Conservation (phyloP, 345 rosid species). For the Hibiscus syriacus region DNA sequence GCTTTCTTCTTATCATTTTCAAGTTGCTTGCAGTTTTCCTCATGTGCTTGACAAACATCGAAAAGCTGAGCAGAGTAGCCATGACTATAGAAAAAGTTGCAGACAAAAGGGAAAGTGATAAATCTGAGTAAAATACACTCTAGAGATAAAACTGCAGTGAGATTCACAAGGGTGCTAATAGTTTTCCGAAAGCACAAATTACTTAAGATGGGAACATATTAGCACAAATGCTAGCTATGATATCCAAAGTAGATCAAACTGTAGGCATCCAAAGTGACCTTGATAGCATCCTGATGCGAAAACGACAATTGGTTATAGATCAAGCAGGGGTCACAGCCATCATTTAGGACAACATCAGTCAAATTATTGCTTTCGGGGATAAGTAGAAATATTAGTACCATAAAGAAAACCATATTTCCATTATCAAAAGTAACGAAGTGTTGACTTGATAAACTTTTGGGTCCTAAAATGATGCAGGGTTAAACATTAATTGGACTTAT, state of each 20-base stretch:
- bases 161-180: background rate
- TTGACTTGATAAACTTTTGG: too few relatives aligned
- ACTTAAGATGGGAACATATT: too few relatives aligned
- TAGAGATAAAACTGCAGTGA: background rate
- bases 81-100: slow-evolving; percentile 1
- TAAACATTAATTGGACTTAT: background rate
- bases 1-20: slow-evolving; percentile 60
- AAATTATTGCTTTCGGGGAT: background rate
- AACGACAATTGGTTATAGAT: background rate
- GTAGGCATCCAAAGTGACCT: too few relatives aligned
- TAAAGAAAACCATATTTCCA: too few relatives aligned
- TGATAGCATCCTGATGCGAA: background rate
- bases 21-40: slow-evolving; percentile 68
- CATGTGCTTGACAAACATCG: slow-evolving; percentile 67
- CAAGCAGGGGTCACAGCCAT: background rate
- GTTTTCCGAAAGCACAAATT: background rate
- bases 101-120: slow-evolving; percentile 3
- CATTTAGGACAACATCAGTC: background rate
- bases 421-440: too few relatives aligned
- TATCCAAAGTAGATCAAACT: too few relatives aligned
- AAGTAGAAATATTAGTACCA: too few relatives aligned
- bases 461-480: too few relatives aligned
- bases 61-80: slow-evolving; percentile 33
- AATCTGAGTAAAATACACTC: background rate
- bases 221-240: too few relatives aligned